Evolutionary conservation across 352 stramenopile genomes (phyloP), one percentile per base, ranked within the genome.

Genomic region (Halophytophthora batemanensis): DNA sequence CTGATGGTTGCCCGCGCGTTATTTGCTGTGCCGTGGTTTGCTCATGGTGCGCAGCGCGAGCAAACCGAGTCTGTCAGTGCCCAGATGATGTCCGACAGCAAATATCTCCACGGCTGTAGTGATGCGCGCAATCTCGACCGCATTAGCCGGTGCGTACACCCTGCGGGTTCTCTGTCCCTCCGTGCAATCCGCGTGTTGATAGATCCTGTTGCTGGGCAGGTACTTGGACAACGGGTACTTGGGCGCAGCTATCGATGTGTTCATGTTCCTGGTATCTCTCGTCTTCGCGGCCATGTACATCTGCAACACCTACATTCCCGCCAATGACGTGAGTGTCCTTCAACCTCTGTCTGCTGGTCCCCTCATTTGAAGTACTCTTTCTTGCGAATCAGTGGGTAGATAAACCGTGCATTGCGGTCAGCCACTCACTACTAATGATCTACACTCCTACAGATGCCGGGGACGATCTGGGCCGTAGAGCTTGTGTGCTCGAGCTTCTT

Each of bases 201-300:
- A 3, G 10, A 29, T 28, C 43, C 31, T 46, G 8, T 17, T 44
- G 33, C 6, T 46, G 6, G 44, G 21, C 53, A 93, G 82, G 0
- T 84, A 87, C 50, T 56, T 94, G 42, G 83, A 94, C 58, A 84
- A 91, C 68, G 89, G 83, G 29, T 63, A 74, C 29, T 74, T 94
- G 45, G 83, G 83, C 2, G 68, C 78, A 4, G 62, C 62, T 7
- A 55, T 92, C n/a, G 83, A 94, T 46, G 52, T 73, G 4, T 54
- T 86, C 29, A 69, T 92, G 45, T 72, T 74, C 11, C 37, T 81
- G 8, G 42, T 81, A 11, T 81, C 83, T 17, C 12, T 90, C 23
- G 56, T 82, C 14, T 94, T 74, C 50, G 74, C 78, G 22, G 77
- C 40, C 13, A 66, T 74, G 40, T 94, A 94, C 66, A 78, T 94